Evolutionary conservation across 306 rosid species (phyloP).

Genomic region (Sechiopsis laciniata): DNA sequence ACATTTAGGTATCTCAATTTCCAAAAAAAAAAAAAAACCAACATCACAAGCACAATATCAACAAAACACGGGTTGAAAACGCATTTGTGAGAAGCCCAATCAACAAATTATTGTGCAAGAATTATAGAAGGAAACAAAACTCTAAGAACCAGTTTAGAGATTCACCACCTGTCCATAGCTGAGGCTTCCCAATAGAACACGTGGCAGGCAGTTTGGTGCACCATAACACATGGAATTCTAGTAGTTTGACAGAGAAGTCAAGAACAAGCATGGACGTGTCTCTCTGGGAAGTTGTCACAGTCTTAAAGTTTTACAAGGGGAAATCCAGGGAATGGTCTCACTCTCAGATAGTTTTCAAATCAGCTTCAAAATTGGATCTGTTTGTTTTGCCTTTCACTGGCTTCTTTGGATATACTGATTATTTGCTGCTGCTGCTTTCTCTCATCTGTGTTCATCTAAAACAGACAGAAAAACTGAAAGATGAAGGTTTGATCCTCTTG

Average conservation of each 20-base stretch:
- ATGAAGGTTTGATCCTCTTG: slow-evolving; percentile 51
- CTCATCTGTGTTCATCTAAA: slow-evolving; percentile 14
- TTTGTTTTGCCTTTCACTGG: not conserved
- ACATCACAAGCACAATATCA: too few species aligned
- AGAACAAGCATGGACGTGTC: not conserved
- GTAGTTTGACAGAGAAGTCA: slow-evolving; percentile 22
- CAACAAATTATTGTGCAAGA: too few species aligned
- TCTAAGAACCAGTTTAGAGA: not conserved
- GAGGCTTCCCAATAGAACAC: not conserved
- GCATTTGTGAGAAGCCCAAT: too few species aligned
- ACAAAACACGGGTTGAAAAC: too few species aligned
- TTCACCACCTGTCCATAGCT: not conserved
- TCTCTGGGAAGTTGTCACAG: not conserved
- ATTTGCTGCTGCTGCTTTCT: not conserved
- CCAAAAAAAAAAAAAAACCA: too few species aligned
- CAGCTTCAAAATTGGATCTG: slow-evolving; percentile 4
- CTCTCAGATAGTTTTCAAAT: not conserved
- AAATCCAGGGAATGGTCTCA: slow-evolving; percentile 2
- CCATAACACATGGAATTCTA: not conserved
- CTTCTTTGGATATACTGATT: too few species aligned
- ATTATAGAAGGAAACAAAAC: not conserved
- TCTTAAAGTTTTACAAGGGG: not conserved
- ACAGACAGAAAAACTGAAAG: slow-evolving; percentile 25
- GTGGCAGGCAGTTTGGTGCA: slow-evolving; percentile 5
- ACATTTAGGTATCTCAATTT: too few species aligned